These are phyloP conservation scores for Auriscalpium microsporum DNA, from an alignment of 768 basidiomycete species.

Conservation along the genomic window DNA sequence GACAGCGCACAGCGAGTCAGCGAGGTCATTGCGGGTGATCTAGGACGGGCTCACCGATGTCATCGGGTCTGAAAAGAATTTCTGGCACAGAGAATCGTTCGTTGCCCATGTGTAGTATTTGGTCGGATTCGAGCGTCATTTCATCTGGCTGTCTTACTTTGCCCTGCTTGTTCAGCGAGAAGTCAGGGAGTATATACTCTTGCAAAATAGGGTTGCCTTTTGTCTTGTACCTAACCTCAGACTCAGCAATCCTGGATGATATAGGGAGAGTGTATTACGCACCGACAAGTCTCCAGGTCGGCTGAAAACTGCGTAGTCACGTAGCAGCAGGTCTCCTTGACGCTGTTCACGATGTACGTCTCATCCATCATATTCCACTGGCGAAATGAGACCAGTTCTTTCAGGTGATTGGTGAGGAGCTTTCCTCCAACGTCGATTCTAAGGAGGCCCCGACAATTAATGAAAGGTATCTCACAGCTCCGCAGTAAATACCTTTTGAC, in stretches of 20 bases:
- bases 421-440: slow-evolving; percentile 96
- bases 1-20: slow-evolving; percentile 5
- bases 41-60: slow-evolving; percentile 59
- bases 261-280: slow-evolving; percentile 20
- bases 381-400: slow-evolving; percentile 87
- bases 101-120: slow-evolving; percentile 80
- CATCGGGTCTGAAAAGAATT: slow-evolving; percentile 80
- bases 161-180: slow-evolving; percentile 58
- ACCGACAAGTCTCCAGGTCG: slow-evolving; percentile 80
- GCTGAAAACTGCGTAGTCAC: slow-evolving; percentile 62
- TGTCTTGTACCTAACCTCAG: slow-evolving; percentile 37
- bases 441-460: slow-evolving; percentile 12
- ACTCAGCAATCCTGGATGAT: slow-evolving; percentile 1
- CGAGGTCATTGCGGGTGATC: not conserved
- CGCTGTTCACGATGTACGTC: slow-evolving; percentile 86
- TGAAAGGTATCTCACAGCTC: not conserved
- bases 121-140: slow-evolving; percentile 44
- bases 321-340: slow-evolving; percentile 87
- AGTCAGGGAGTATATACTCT: slow-evolving; percentile 88
- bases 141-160: slow-evolving; percentile 47
- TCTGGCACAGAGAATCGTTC: slow-evolving; percentile 94
- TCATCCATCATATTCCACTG: slow-evolving; percentile 99
- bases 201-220: slow-evolving; percentile 64
- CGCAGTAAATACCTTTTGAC: slow-evolving; percentile 59
- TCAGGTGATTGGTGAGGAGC: slow-evolving; percentile 89